Conservation (phyloP, 805 yeast species). For the Suhomyces sp. region DNA sequence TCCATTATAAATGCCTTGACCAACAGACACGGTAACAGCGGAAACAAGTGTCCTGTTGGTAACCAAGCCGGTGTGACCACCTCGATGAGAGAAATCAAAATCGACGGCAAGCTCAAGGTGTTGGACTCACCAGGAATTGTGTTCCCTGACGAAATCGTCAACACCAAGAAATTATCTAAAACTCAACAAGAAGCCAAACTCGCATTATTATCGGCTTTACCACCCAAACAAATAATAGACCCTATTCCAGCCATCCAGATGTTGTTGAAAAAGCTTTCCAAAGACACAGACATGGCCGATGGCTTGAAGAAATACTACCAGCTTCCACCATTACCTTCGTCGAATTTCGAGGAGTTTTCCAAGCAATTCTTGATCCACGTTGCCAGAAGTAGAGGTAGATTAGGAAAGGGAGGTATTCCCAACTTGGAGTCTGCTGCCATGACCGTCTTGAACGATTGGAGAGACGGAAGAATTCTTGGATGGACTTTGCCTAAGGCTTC, state of each 20-base stretch:
- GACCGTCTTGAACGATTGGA: conserved; percentile 88
- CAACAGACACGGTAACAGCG: conserved; percentile 69
- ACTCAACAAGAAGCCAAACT: conserved; percentile 82
- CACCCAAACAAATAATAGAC: conserved; percentile 80
- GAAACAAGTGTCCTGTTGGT: conserved; percentile 90
- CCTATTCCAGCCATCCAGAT: conserved; percentile 79
- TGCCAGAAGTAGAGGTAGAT: conserved; percentile 88
- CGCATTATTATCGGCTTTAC: conserved; percentile 82
- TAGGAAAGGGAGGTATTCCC: conserved; percentile 91
- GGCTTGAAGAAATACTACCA: conserved; percentile 70
- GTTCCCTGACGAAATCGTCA: conserved; percentile 64
- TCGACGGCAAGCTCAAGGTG: conserved; percentile 83
- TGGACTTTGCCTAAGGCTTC: conserved; percentile 76
- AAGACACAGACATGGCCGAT: conserved; percentile 73
- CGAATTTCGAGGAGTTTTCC: conserved; percentile 70
- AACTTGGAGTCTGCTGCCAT: conserved; percentile 82
- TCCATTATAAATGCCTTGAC: conserved; percentile 88
- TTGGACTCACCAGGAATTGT: conserved; percentile 98
- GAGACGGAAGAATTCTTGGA: conserved; percentile 91
- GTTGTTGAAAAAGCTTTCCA: conserved; percentile 71
- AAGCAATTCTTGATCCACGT: conserved; percentile 88
- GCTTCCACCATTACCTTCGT: conserved; percentile 74
- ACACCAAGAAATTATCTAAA: conserved; percentile 45
- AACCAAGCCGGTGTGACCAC: conserved; percentile 98
- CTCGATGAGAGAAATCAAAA: conserved; percentile 82